phyloP scores from a whole-genome alignment of 768 basidiomycete genomes.

The Tricholoma bakamatsutake region DNA sequence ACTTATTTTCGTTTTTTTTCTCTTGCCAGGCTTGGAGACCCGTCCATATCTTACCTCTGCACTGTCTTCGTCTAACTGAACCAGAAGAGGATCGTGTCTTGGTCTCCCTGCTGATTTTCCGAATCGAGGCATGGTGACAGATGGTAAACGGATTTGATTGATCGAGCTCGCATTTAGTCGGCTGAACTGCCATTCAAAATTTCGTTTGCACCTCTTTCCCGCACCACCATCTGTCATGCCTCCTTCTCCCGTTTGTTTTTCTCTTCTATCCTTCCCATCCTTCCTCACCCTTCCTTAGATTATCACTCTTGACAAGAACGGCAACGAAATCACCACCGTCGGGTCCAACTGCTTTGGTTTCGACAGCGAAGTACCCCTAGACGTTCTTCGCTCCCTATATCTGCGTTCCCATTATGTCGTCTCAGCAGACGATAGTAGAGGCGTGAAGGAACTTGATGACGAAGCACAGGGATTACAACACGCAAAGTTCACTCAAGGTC shows the following conservation, averaged over 20 bases:
- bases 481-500: slow-evolving; percentile 47
- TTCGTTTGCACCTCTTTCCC: slow-evolving; percentile 8
- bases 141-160: background rate
- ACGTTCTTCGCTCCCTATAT: slow-evolving; percentile 82
- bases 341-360: slow-evolving; percentile 88
- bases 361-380: slow-evolving; percentile 76
- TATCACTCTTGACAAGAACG: slow-evolving; percentile 66
- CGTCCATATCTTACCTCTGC: slow-evolving; percentile 71
- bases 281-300: slow-evolving; percentile 34
- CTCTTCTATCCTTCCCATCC: slow-evolving; percentile 2
- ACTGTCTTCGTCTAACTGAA: slow-evolving; percentile 81
- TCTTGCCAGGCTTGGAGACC: slow-evolving; percentile 68
- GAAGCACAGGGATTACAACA: slow-evolving; percentile 40
- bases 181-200: too few species aligned
- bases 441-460: slow-evolving; percentile 28
- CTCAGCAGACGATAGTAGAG: slow-evolving; percentile 29
- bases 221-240: slow-evolving; percentile 18
- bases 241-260: slow-evolving; percentile 20
- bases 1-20: slow-evolving; percentile 53
- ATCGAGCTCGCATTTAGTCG: background rate
- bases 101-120: slow-evolving; percentile 47
- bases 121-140: slow-evolving; percentile 55
- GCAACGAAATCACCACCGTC: slow-evolving; percentile 69
- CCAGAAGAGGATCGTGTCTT: slow-evolving; percentile 83
- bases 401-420: slow-evolving; percentile 74